Conservation (phyloP, 768 basidiomycete species). For the Kwoniella heveanensis region DNA sequence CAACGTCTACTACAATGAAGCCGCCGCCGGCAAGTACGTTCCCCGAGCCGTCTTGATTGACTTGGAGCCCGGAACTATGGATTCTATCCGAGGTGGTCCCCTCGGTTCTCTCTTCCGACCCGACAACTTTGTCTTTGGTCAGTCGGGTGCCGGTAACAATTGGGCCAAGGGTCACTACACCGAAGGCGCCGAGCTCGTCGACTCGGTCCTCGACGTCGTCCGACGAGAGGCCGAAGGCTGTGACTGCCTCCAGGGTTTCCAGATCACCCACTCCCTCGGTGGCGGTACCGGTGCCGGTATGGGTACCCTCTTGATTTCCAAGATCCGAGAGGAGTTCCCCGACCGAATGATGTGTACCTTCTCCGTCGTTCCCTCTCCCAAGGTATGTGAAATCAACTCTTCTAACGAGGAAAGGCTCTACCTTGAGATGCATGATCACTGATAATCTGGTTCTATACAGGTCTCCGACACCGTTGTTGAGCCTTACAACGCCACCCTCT, state of each 20-base stretch:
- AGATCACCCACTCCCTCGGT: slow-evolving; percentile 97
- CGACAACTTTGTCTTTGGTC: slow-evolving; percentile 95
- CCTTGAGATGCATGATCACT: slow-evolving; percentile 6
- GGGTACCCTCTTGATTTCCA: slow-evolving; percentile 98
- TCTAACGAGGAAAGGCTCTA: background rate
- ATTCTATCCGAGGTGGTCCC: slow-evolving; percentile 61
- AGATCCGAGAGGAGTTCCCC: slow-evolving; percentile 98
- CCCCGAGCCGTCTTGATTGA: slow-evolving; percentile 97
- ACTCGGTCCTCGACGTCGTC: slow-evolving; percentile 95
- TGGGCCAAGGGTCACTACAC: slow-evolving; percentile 89
- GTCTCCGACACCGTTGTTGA: slow-evolving; percentile 98
- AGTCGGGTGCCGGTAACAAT: slow-evolving; percentile 98
- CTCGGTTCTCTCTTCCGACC: slow-evolving; percentile 92
- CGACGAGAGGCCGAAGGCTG: slow-evolving; percentile 98
- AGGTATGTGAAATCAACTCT: slow-evolving; percentile 59
- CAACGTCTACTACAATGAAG: slow-evolving; percentile 97
- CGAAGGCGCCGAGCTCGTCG: slow-evolving; percentile 88
- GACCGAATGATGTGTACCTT: slow-evolving; percentile 99
- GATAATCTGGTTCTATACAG: slow-evolving; percentile 39
- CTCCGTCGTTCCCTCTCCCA: slow-evolving; percentile 95
- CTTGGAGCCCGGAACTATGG: slow-evolving; percentile 83
- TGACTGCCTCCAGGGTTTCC: slow-evolving; percentile 98
- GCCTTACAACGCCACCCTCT: slow-evolving; percentile 99
- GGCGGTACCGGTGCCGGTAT: slow-evolving; percentile 99
- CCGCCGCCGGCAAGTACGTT: slow-evolving; percentile 93